These are phyloP conservation scores for Aspergillus panamensis DNA, from an alignment of 495 filamentous ascomycete species.

Conservation along the genomic window DNA sequence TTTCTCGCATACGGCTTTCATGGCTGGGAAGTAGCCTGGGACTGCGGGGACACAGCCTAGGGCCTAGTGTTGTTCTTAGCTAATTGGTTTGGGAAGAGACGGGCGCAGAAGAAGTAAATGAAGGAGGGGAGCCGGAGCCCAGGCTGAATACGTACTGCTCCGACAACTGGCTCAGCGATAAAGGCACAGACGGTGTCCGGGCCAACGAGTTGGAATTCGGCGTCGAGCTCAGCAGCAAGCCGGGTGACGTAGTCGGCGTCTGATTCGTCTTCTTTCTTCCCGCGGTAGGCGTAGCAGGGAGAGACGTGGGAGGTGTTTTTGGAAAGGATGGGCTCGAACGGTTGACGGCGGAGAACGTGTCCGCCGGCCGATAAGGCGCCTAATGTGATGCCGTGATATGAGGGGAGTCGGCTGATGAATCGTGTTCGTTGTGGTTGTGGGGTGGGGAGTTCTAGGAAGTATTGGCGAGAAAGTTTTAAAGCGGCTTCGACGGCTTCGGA, in stretches of 20 bases:
- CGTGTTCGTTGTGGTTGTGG: slow-evolving; percentile 47
- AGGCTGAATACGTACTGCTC: slow-evolving; percentile 46
- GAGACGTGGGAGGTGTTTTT: slow-evolving; percentile 61
- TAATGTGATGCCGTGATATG: slow-evolving; percentile 75
- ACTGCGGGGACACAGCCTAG: slow-evolving; percentile 63
- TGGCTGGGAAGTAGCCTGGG: slow-evolving; percentile 60
- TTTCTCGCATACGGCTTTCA: slow-evolving; percentile 59
- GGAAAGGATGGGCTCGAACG: slow-evolving; percentile 63
- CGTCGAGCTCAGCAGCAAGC: slow-evolving; percentile 65
- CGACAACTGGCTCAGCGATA: slow-evolving; percentile 68
- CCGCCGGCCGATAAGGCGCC: slow-evolving; percentile 62
- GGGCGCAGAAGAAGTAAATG: background rate
- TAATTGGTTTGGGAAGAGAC: background rate
- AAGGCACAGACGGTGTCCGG: slow-evolving; percentile 73
- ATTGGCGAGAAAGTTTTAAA: slow-evolving; percentile 62
- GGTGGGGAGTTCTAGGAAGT: slow-evolving; percentile 51
- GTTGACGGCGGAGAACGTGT: slow-evolving; percentile 57
- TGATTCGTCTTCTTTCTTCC: slow-evolving; percentile 45
- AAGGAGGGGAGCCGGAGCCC: background rate
- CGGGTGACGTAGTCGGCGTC: slow-evolving; percentile 53
- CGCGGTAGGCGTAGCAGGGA: slow-evolving; percentile 65
- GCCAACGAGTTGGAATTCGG: slow-evolving; percentile 68
- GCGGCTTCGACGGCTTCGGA: slow-evolving; percentile 71
- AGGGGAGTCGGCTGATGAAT: slow-evolving; percentile 65
- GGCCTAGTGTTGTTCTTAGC: slow-evolving; percentile 22